Evolutionary conservation across 768 basidiomycete genomes (phyloP).

Genomic region (Aureoboletus auriporus): DNA sequence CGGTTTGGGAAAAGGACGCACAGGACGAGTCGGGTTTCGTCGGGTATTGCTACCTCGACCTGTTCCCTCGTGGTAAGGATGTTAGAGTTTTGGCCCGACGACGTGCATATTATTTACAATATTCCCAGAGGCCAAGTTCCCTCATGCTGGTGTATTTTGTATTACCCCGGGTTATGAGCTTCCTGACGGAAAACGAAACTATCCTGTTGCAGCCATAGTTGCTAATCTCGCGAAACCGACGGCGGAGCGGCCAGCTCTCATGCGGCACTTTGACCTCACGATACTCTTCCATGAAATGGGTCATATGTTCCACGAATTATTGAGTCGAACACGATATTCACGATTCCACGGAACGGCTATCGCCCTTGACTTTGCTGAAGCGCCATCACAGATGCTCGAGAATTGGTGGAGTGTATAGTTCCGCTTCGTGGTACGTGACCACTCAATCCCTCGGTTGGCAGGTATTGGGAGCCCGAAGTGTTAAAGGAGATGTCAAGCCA

Average conservation of each 20-base stretch:
- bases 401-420: constrained; percentile 57
- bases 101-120: not conserved
- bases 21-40: constrained; percentile 69
- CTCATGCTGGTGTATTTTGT: constrained; percentile 84
- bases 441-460: constrained; percentile 10
- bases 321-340: constrained; percentile 65
- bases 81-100: constrained; percentile 3
- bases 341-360: constrained; percentile 86
- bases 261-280: constrained; percentile 82
- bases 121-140: constrained; percentile 63
- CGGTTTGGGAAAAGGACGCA: constrained; percentile 80
- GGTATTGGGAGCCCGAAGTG: constrained; percentile 82
- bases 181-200: constrained; percentile 55
- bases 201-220: constrained; percentile 82
- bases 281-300: constrained; percentile 94
- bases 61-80: constrained; percentile 70
- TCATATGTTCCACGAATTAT: constrained; percentile 64
- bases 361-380: constrained; percentile 82
- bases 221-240: constrained; percentile 88
- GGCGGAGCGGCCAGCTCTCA: constrained; percentile 74
- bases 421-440: not conserved
- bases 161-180: constrained; percentile 63
- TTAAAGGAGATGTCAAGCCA: constrained; percentile 76
- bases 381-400: constrained; percentile 92
- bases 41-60: constrained; percentile 84